Conservation (phyloP, 2,329 filamentous ascomycete genomes). For the Cladophialophora carrionii region DNA sequence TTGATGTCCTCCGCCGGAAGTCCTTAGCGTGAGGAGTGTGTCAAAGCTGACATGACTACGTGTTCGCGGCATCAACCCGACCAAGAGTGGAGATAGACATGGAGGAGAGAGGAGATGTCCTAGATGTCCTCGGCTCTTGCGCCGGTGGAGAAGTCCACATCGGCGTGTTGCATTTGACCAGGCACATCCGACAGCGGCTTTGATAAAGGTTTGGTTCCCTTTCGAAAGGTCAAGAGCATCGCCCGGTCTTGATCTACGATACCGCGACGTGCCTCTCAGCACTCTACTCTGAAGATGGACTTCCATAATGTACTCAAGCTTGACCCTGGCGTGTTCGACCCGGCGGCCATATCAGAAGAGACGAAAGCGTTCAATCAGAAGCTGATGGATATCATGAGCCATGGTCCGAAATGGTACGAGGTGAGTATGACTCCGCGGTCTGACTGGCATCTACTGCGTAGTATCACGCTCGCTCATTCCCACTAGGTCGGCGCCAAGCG, state of each 20-base stretch:
- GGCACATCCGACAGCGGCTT: neutral
- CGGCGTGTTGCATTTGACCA: neutral
- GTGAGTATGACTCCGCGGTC: slow-evolving; percentile 40
- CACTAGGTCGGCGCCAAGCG: slow-evolving; percentile 56
- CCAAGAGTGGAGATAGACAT: neutral
- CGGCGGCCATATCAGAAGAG: slow-evolving; percentile 33
- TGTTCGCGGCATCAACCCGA: neutral
- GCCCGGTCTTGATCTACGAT: neutral
- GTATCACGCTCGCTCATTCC: slow-evolving; percentile 7
- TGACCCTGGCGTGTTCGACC: slow-evolving; percentile 32
- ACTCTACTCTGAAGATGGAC: slow-evolving; percentile 15
- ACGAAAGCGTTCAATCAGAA: slow-evolving; percentile 36
- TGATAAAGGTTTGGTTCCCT: neutral
- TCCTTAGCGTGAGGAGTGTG: neutral
- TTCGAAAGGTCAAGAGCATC: neutral
- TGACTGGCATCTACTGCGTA: neutral
- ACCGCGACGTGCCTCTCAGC: neutral
- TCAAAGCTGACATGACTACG: neutral
- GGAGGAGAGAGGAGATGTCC: too few relatives aligned
- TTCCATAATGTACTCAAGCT: slow-evolving; percentile 24
- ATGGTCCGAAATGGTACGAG: slow-evolving; percentile 57
- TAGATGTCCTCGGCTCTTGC: slow-evolving; percentile 14
- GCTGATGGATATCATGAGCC: slow-evolving; percentile 44
- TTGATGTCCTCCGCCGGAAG: neutral
- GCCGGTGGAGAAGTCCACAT: slow-evolving; percentile 21